A percentile compares a stretch with the other conserved stretches of the same genome.
Conservation (phyloP, 2,329 filamentous ascomycete species). For the Cytospora piceicola region DNA sequence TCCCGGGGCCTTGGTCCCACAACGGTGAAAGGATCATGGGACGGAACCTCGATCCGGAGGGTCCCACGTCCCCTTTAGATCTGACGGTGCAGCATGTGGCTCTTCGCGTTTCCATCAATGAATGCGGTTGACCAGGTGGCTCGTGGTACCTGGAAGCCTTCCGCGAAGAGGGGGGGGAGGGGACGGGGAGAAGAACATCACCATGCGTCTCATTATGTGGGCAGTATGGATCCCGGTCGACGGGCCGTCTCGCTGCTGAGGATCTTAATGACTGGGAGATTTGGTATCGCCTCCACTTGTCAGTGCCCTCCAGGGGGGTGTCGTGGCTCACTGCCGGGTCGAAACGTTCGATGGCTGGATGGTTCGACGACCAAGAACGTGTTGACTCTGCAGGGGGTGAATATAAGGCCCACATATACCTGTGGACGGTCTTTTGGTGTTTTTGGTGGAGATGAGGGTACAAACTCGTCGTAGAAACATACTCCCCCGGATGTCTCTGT, state of each 20-base stretch:
- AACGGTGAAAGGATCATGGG: background rate
- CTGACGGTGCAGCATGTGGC: too few species aligned
- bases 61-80: too few species aligned
- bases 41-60: background rate
- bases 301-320: background rate
- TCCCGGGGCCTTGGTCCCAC: background rate
- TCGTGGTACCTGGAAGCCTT: too few species aligned
- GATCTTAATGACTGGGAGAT: background rate
- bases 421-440: background rate
- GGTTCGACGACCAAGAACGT: background rate
- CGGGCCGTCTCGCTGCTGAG: background rate
- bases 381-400: background rate
- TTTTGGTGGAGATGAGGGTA: background rate
- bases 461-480: background rate
- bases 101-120: too few species aligned
- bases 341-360: background rate
- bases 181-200: background rate
- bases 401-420: background rate
- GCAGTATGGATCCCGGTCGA: background rate
- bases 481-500: background rate
- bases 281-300: background rate
- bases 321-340: background rate
- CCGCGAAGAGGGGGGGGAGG: background rate
- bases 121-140: too few species aligned
- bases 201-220: background rate